Evolutionary conservation across 2,329 filamentous ascomycete species (phyloP), one percentile per base, ranked within the genome.

Genomic region (Aspergillus quadricinctus): DNA sequence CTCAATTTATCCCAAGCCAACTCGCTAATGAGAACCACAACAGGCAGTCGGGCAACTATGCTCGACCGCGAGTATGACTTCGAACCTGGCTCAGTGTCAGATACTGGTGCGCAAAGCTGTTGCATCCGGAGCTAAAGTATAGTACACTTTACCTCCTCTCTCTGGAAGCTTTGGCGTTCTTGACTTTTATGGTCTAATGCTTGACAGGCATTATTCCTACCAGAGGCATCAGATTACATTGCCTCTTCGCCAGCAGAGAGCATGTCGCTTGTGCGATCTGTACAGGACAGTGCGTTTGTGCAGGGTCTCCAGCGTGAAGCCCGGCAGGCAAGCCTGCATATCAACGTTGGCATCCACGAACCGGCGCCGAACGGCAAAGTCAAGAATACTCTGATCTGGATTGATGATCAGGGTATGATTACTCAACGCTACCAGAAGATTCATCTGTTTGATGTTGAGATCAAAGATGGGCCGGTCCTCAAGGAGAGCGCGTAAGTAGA

Each of bases 201-300:
- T 41, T 37, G 53, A 17, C 60, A 89, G 83, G 85, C 89, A 19
- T 83, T 97, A 50, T 97, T 97, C 77, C 87, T 97, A 53, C 93
- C 93, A 11, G 93, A 97, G 81, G 93, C 93, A 25, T 85, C 85
- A 55, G 92, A 96, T 77, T 97, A 96, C 78, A 92, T 97, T 66
- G 88, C 85, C 21, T 79, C 82, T 1, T 86, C 85, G 0, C 79
- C 87, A 2, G 72, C 83, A 10, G 86, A 92, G 65, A 88, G 88
- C 0, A 75, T 92, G 8, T 80, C 83, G 4, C 85, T 97, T 9
- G 91, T 85, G 61, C 83, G 82, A 56, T 81, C 91, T 2, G 82
- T 87, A 41, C 71, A 80, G 2, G 77, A 80, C 23, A 90, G 86
- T 11, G 81, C 84, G 28, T 97, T 97, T 71, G 87, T 97, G 11